Conservation (phyloP, 2,329 filamentous ascomycete species). For the Colletotrichum incanum region DNA sequence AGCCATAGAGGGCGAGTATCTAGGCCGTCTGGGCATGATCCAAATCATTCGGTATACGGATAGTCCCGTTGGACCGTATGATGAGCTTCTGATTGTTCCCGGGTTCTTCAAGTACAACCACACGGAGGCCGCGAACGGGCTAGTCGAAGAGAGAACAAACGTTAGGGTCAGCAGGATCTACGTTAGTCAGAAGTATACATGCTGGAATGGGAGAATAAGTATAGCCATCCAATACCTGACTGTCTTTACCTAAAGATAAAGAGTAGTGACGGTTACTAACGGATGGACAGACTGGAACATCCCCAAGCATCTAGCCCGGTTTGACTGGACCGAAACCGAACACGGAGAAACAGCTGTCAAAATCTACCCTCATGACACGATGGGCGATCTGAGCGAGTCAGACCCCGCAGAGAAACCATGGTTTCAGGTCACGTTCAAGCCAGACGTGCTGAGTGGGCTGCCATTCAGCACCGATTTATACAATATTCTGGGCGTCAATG, state of each 20-base stretch:
- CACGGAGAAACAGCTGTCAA: conserved; percentile 57
- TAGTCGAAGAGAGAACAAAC: conserved; percentile 50
- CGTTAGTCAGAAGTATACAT: conserved; percentile 66
- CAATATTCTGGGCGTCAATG: conserved; percentile 59
- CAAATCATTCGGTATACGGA: conserved; percentile 66
- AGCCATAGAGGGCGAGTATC: conserved; percentile 51
- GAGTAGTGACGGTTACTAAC: background rate
- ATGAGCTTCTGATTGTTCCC: conserved; percentile 65
- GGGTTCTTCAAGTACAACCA: conserved; percentile 60
- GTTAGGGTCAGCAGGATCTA: conserved; percentile 66
- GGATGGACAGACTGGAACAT: conserved; percentile 65
- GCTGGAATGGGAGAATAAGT: conserved; percentile 68
- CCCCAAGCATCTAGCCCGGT: conserved; percentile 68
- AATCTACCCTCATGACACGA: conserved; percentile 61
- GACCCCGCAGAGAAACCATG: conserved; percentile 55
- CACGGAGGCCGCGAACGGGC: conserved; percentile 47
- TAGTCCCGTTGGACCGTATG: conserved; percentile 67
- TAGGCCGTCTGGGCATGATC: conserved; percentile 63
- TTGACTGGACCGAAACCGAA: conserved; percentile 60
- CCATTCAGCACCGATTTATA: conserved; percentile 59
- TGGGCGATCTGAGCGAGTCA: conserved; percentile 51
- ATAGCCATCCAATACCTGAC: conserved; percentile 41
- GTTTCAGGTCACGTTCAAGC: conserved; percentile 62
- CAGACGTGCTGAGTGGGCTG: conserved; percentile 58
- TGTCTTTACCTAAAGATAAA: background rate